Evolutionary conservation across 345 rosid genomes (phyloP).

Genomic region (Mallotus nudiflorus): DNA sequence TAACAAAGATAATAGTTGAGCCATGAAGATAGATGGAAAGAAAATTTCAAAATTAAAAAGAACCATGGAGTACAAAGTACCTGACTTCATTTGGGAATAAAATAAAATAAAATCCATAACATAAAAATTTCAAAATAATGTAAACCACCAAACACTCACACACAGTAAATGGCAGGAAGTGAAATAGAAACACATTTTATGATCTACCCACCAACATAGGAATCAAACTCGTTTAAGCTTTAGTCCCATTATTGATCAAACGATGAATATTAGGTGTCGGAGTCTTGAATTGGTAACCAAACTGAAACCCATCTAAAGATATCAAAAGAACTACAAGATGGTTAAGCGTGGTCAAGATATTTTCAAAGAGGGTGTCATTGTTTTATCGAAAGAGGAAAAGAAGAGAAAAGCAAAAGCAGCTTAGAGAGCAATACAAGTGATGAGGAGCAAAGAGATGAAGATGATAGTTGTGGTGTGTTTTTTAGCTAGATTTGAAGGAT

Average conservation of each 20-base stretch:
- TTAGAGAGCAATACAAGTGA: conserved; percentile 64
- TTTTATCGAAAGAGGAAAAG: conserved; percentile 36
- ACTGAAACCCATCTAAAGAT: conserved; percentile 92
- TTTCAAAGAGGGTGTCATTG: conserved; percentile 10
- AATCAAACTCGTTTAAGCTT: conserved; percentile 80
- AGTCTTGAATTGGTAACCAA: conserved; percentile 90
- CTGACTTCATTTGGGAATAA: too few relatives aligned
- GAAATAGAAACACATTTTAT: too few relatives aligned
- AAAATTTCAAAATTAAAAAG: too few relatives aligned
- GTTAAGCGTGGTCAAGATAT: conserved; percentile 56
- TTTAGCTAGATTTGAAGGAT: conserved; percentile 20
- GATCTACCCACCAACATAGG: too few relatives aligned
- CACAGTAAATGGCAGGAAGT: too few relatives aligned
- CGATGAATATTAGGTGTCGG: conserved; percentile 68
- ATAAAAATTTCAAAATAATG: too few relatives aligned
- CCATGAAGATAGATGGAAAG: too few relatives aligned
- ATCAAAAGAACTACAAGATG: conserved; percentile 72
- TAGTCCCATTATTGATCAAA: conserved; percentile 74
- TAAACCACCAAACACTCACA: too few relatives aligned
- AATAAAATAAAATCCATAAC: too few relatives aligned
- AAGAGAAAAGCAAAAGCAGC: conserved; percentile 78
- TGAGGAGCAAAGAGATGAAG: conserved; percentile 50
- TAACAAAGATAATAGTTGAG: too few relatives aligned
- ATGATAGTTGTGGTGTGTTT: conserved; percentile 38
- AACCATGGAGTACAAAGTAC: too few relatives aligned